Evolutionary conservation across 345 rosid species (phyloP).

Genomic region (Noccaea caerulescens): DNA sequence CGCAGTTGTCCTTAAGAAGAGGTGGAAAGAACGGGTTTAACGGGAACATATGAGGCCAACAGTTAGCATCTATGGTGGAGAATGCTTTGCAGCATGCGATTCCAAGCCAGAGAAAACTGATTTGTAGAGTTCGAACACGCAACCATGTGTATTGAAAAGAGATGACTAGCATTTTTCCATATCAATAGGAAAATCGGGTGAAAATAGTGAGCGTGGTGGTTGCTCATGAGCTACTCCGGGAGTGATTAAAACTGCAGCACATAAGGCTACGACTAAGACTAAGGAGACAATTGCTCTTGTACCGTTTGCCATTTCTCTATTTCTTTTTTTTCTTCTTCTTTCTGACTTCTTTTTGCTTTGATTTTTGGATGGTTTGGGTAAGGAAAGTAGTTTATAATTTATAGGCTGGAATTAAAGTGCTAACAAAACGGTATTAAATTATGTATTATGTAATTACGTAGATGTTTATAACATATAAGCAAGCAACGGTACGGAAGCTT

Average conservation of each 20-base stretch:
- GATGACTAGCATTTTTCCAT: slow-evolving; percentile 36
- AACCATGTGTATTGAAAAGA: slow-evolving; percentile 32
- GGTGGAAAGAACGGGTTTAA: slow-evolving; percentile 30
- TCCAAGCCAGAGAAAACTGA: slow-evolving; percentile 31
- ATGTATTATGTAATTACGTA: no score
- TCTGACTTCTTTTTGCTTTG: slow-evolving; percentile 3
- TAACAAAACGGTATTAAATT: not conserved
- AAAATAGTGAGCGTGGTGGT: slow-evolving; percentile 7
- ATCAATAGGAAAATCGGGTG: not conserved
- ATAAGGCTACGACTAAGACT: slow-evolving; percentile 17
- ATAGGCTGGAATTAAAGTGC: not conserved
- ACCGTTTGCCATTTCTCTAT: slow-evolving; percentile 16
- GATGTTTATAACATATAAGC: not conserved
- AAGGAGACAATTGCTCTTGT: slow-evolving; percentile 13
- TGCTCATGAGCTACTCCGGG: slow-evolving; percentile 14
- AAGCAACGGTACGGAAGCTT: not conserved
- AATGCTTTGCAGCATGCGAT: slow-evolving; percentile 36
- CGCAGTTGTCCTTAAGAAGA: slow-evolving; percentile 27
- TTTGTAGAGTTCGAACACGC: slow-evolving; percentile 21
- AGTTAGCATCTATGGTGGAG: slow-evolving; percentile 16
- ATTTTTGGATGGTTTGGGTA: slow-evolving; percentile 27
- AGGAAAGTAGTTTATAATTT: not conserved
- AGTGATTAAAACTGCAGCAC: slow-evolving; percentile 3
- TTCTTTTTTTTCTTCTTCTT: not conserved
- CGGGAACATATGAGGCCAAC: slow-evolving; percentile 38